Base-by-base conservation (phyloP, 2,329 filamentous ascomycete genomes). In the Botrytis fabae region DNA sequence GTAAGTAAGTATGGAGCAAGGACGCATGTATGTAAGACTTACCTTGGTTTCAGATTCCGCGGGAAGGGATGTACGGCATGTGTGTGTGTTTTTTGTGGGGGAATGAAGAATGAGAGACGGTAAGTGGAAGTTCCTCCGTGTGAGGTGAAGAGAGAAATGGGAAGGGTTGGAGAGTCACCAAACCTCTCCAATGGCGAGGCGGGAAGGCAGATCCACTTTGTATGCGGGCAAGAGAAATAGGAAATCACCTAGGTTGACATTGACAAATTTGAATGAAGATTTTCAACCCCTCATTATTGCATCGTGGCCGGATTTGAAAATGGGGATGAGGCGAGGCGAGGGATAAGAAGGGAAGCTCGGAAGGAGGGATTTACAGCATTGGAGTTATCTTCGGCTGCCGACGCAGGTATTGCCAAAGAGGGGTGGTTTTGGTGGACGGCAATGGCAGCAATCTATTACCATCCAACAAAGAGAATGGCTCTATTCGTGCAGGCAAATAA, bases 181-280 rank as follows among this genome's bases (percentile, higher is more conserved):
- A 54, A 54, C 25, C 48, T 54, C 12, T 54, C 48, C 48, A 54
- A 54, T 54, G 12, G 4, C 2, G n/a, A n/a, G 59, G 59, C 35
- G 35, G 59, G 59, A 62, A 18, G 18, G 5, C 3, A 48, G 63
- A 65, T 51, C 44, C 63, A 65, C 62, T 48, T 16, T 65, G 62
- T 25, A 48, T 65, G 63, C 63, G n/a, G 28, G 32, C 48, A 25
- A n/a, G 63, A 65, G 28, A 38, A 35, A 65, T 35, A 65, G 63
- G 42, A 65, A 25, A 65, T 51, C 46, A 65, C 44, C 18, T 48
- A 20, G 44, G 16, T 22, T 64, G 62, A 44, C 62, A 46, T 14
- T 64, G 62, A 44, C 62, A 46, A 32, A 25, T 18, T 62, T 18
- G 14, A 62, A 42, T 42, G 38, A 40, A 62, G 60, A 22, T 62